Percentiles rank a stretch among this genome's conserved stretches.
These are phyloP conservation scores for Lanmaoa pseudosensibilis DNA, from an alignment of 768 basidiomycete genomes.

Conservation along the genomic window DNA sequence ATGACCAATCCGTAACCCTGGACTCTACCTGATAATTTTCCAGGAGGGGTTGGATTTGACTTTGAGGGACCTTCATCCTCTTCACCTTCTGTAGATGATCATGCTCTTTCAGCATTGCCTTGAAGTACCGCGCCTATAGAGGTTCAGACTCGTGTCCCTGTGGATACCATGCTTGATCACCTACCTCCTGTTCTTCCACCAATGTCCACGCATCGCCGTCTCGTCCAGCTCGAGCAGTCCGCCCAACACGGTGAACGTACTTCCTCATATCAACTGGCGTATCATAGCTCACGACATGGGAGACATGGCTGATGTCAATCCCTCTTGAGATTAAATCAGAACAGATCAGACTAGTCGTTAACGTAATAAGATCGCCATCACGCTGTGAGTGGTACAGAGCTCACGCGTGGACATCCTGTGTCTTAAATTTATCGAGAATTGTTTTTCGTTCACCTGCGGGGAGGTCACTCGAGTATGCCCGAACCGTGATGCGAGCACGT, in stretches of 20 bases:
- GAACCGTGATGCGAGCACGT: slow-evolving; percentile 43
- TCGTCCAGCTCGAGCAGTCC: slow-evolving; percentile 92
- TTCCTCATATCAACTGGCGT: slow-evolving; percentile 97
- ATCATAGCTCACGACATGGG: slow-evolving; percentile 94
- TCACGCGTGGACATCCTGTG: slow-evolving; percentile 81
- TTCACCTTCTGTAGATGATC: slow-evolving; percentile 71
- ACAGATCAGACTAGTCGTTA: slow-evolving; percentile 74
- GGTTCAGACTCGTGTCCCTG: background rate
- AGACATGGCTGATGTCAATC: slow-evolving; percentile 90
- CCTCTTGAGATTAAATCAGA: slow-evolving; percentile 96
- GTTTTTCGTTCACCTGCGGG: slow-evolving; percentile 66
- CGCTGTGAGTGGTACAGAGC: slow-evolving; percentile 24
- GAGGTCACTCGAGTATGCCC: slow-evolving; percentile 88
- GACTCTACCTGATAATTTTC: slow-evolving; percentile 66
- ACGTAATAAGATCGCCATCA: slow-evolving; percentile 2
- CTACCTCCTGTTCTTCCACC: slow-evolving; percentile 90
- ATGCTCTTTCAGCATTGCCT: slow-evolving; percentile 71
- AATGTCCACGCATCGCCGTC: slow-evolving; percentile 90
- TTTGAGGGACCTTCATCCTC: slow-evolving; percentile 61
- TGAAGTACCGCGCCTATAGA: slow-evolving; percentile 81
- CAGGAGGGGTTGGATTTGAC: slow-evolving; percentile 55
- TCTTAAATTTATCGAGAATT: slow-evolving; percentile 79
- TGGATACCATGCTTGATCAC: slow-evolving; percentile 6
- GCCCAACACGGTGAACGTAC: slow-evolving; percentile 95
- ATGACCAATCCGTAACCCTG: background rate